phyloP scores from a whole-genome alignment of 805 yeast species.

The Ogataea angusta region DNA sequence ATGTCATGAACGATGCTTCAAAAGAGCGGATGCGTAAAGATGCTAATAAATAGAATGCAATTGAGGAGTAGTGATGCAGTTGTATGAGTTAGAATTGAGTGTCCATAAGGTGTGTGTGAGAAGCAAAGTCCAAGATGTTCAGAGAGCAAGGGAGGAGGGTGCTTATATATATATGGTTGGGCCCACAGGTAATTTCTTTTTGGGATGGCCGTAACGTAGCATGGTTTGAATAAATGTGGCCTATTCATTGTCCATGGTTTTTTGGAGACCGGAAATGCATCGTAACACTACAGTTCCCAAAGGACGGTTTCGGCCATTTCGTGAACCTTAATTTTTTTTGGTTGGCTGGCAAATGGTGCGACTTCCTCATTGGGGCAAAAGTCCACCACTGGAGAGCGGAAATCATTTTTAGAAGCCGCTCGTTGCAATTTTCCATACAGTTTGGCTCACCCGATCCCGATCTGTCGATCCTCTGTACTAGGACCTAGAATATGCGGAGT shows the following conservation, averaged over 20 bases:
- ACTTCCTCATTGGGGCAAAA: conserved; percentile 7
- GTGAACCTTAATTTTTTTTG: conserved; percentile 1
- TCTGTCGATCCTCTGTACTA: background rate
- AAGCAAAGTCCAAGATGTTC: conserved; percentile 1
- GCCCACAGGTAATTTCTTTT: conserved; percentile 6
- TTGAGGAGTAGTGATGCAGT: conserved; percentile 9
- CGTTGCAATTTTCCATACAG: background rate
- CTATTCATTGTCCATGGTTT: background rate
- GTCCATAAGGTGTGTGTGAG: conserved; percentile 4
- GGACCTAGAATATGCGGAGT: conserved; percentile 2
- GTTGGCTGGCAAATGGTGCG: background rate
- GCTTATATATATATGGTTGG: background rate
- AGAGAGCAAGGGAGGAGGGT: background rate
- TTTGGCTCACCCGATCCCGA: background rate
- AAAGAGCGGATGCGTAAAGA: conserved; percentile 4
- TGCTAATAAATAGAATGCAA: conserved; percentile 16
- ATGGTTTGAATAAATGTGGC: conserved; percentile 1
- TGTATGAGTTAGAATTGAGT: background rate
- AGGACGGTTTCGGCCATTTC: background rate
- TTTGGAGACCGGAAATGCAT: conserved; percentile 5
- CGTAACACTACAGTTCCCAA: background rate
- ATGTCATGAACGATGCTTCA: conserved; percentile 6
- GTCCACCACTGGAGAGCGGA: conserved; percentile 1
- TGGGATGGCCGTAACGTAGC: conserved; percentile 1
- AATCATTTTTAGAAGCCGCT: conserved; percentile 2